Conservation (phyloP, 2,329 filamentous ascomycete genomes). For the Aspergillus amoenus region DNA sequence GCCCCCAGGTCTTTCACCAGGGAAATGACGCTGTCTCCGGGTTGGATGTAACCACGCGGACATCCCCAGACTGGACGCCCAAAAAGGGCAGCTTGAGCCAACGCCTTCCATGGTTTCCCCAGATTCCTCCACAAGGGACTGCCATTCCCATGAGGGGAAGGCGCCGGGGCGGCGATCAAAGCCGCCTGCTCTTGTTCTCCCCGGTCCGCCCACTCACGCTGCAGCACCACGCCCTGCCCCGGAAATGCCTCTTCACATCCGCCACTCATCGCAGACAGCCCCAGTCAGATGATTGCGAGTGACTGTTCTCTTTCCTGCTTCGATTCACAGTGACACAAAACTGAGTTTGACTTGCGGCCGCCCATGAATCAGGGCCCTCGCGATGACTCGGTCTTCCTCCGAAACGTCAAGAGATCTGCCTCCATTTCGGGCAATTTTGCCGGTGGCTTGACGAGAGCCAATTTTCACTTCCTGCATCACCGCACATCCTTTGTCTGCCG, state of each 20-base stretch:
- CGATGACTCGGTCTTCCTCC: neutral
- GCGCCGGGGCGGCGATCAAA: neutral
- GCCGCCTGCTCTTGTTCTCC: neutral
- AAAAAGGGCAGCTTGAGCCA: constrained; percentile 15
- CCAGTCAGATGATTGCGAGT: neutral
- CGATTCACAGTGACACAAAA: no score
- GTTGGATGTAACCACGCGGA: no score
- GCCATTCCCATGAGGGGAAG: neutral
- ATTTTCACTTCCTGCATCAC: neutral
- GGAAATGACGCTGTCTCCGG: no score
- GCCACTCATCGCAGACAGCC: neutral
- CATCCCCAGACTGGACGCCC: neutral
- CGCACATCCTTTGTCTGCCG: no score
- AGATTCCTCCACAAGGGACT: constrained; percentile 2
- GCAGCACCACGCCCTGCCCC: no score
- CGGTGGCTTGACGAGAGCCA: neutral
- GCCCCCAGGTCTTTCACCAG: no score
- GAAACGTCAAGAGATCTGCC: neutral
- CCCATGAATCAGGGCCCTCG: neutral
- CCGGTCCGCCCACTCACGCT: neutral
- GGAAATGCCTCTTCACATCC: neutral
- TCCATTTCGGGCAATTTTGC: constrained; percentile 9
- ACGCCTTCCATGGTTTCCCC: constrained; percentile 6
- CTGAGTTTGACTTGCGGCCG: no score
- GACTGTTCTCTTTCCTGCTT: no score